Percentiles rank a stretch among this genome's conserved stretches.
These are phyloP conservation scores for Immersiella caudata DNA, from an alignment of 495 filamentous ascomycete genomes.

Conservation along the genomic window DNA sequence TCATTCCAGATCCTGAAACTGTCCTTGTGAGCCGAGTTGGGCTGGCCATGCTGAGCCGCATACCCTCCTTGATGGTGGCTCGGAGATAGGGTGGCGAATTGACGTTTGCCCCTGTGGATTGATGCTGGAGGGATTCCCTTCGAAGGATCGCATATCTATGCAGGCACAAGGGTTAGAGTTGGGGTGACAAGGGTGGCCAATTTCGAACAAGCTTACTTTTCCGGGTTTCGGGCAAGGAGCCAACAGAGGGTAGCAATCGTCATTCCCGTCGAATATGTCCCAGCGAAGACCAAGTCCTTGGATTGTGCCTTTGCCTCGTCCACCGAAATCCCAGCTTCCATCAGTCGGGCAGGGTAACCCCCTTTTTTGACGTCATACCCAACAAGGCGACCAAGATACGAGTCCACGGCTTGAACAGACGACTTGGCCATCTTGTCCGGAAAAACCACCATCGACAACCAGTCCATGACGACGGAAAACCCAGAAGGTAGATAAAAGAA, in stretches of 20 bases:
- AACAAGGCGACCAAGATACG: constrained; percentile 9
- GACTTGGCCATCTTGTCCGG: not conserved
- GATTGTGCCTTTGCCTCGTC: too few relatives aligned
- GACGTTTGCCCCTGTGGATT: not conserved
- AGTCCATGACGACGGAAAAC: constrained; percentile 1
- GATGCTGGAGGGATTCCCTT: constrained; percentile 6
- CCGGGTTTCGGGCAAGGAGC: too few relatives aligned
- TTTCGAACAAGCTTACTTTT: too few relatives aligned
- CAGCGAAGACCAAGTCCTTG: too few relatives aligned
- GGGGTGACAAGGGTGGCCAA: too few relatives aligned
- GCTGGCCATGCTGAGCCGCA: constrained; percentile 16
- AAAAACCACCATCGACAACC: constrained; percentile 1
- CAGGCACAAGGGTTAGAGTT: too few relatives aligned
- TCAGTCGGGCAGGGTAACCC: constrained; percentile 11
- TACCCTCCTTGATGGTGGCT: constrained; percentile 13
- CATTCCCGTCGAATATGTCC: too few relatives aligned
- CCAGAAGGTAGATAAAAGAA: constrained; percentile 13
- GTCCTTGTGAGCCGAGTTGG: constrained; percentile 10
- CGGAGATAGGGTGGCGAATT: constrained; percentile 11
- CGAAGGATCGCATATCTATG: constrained; percentile 14
- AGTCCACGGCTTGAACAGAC: constrained; percentile 1
- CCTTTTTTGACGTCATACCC: too few relatives aligned
- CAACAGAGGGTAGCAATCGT: too few relatives aligned
- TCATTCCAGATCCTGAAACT: not conserved
- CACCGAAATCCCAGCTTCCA: too few relatives aligned